Base-by-base conservation (phyloP, 129 eudicot species). In the Arctium lappa region DNA sequence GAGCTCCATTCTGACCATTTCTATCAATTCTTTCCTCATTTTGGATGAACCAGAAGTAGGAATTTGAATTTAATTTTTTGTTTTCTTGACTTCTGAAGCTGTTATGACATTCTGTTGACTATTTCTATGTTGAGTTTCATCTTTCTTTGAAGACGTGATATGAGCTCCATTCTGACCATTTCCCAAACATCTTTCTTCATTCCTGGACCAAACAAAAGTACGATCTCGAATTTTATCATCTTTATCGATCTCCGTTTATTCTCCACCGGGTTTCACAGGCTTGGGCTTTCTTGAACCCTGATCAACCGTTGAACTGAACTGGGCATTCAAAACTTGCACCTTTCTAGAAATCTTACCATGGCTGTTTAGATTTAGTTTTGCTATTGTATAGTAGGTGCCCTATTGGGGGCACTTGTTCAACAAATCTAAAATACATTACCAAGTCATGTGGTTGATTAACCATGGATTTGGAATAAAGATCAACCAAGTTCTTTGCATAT, bases 201-300 rank as follows among this genome's bases (percentile, higher is more conserved):
- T 12, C 46, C 10, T 40, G 46, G 46, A 40, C 46, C 0, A 38
- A 38, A 38, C 42, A 4, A 39, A 65, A 72, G 89, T 75, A 13
- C 34, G 38, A 3, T 8, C 40, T 31, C 33, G 48, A 84, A 42
- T 27, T 15, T 79, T 75, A 68, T 66, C 36, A 34, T 13, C 63
- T 71, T 69, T 60, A 2, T 48, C 56, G 56, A 22, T 12, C 69
- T 77, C 60, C 80, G 83, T 91, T 22, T 75, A 73, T 73, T 86
- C 83, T 76, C 8, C 76, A 56, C 1, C 39, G 1, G 86, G 42
- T 31, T 72, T 37, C 72, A 15, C 16, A 29, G 75, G 30, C 56
- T 80, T 76, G 9, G 83, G 78, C 50, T 76, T 83, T 76, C 27
- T 69, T 36, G 73, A 69, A 34, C 60, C 72, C 5, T 78, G 79